phyloP scores from a whole-genome alignment of 768 basidiomycete species.

The Leccinum obscurum region DNA sequence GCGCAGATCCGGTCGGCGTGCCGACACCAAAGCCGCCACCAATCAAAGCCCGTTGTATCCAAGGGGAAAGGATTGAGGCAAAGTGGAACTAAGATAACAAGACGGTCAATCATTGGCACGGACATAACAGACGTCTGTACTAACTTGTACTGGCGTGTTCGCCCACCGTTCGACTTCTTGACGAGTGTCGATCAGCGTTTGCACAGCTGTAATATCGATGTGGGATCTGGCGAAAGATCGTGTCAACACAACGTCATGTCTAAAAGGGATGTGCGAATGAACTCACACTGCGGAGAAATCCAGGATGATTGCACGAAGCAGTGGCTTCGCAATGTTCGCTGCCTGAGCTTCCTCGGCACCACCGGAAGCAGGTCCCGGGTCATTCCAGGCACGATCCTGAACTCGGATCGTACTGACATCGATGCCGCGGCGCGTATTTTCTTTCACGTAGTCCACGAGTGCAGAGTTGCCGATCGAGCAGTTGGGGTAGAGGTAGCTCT shows the following conservation, averaged over 20 bases:
- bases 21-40: conserved; percentile 91
- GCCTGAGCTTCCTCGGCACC: conserved; percentile 47
- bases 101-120: neutral
- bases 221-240: conserved; percentile 55
- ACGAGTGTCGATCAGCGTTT: conserved; percentile 88
- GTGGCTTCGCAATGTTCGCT: conserved; percentile 57
- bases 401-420: conserved; percentile 65
- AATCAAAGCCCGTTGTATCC: conserved; percentile 86
- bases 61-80: conserved; percentile 86
- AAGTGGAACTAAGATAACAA: conserved; percentile 77
- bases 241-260: conserved; percentile 1
- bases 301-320: conserved; percentile 82
- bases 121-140: conserved; percentile 11
- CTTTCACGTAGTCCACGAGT: conserved; percentile 81
- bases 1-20: conserved; percentile 34
- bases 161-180: conserved; percentile 88
- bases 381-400: conserved; percentile 92
- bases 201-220: conserved; percentile 89
- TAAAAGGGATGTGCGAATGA: neutral
- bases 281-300: conserved; percentile 82
- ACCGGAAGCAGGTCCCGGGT: conserved; percentile 68
- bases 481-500: conserved; percentile 87
- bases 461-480: conserved; percentile 64
- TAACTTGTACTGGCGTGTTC: conserved; percentile 69
- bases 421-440: conserved; percentile 70